Percentiles rank a stretch among this genome's conserved stretches.
phyloP scores from a whole-genome alignment of 352 stramenopile genomes.

The Peronospora farinosa region DNA sequence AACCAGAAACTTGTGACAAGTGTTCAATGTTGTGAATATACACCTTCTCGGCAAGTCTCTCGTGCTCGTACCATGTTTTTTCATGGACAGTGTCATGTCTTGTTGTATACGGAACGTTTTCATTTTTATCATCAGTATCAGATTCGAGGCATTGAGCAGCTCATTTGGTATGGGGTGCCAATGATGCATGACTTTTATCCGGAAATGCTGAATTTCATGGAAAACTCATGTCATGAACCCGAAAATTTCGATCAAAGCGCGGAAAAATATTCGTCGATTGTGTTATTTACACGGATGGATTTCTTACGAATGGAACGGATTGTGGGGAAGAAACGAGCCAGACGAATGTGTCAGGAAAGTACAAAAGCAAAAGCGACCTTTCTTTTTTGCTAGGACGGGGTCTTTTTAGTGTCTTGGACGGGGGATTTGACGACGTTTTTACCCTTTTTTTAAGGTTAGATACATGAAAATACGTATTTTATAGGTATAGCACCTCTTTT shows the following conservation, averaged over 20 bases:
- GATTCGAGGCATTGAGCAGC: constrained; percentile 66
- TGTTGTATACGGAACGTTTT: constrained; percentile 80
- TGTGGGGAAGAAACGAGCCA: constrained; percentile 57
- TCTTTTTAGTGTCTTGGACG: too few relatives aligned
- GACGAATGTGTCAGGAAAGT: constrained; percentile 69
- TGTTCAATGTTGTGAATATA: constrained; percentile 77
- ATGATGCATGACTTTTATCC: constrained; percentile 66
- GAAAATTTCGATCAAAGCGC: too few relatives aligned
- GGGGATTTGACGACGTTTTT: too few relatives aligned
- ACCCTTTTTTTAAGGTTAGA: too few relatives aligned
- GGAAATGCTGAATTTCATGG: constrained; percentile 72
- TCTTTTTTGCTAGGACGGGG: constrained; percentile 68
- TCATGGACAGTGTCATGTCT: constrained; percentile 67
- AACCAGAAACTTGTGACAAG: constrained; percentile 67
- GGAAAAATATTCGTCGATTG: too few relatives aligned
- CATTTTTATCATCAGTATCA: constrained; percentile 85
- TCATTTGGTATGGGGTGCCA: constrained; percentile 73
- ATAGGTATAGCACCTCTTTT: too few relatives aligned
- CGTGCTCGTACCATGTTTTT: constrained; percentile 68
- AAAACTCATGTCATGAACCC: too few relatives aligned
- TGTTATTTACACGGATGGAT: constrained; percentile 59
- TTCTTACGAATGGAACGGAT: constrained; percentile 65
- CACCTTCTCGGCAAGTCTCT: constrained; percentile 53
- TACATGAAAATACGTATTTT: too few relatives aligned
- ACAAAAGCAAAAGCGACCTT: constrained; percentile 69